Evolutionary conservation across 805 yeast genomes (phyloP).

Genomic region (Metschnikowia aberdeeniae): DNA sequence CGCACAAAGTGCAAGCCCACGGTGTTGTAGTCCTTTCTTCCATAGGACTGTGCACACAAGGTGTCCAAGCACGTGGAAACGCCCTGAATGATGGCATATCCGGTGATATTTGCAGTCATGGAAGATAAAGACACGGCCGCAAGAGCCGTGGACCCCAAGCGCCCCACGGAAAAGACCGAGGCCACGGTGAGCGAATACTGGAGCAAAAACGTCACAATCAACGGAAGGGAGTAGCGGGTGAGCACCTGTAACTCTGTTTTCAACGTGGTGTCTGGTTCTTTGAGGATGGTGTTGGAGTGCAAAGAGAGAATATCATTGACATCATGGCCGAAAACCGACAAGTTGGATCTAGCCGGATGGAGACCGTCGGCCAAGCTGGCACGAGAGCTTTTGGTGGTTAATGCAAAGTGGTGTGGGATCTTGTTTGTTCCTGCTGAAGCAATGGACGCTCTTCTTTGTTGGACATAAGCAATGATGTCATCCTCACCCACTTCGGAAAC

Average conservation of each 20-base stretch:
- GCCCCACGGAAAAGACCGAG: constrained; percentile 73
- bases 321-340: constrained; percentile 2
- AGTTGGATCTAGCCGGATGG: constrained; percentile 12
- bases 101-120: constrained; percentile 76
- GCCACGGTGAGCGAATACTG: constrained; percentile 75
- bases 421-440: constrained; percentile 26
- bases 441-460: constrained; percentile 37
- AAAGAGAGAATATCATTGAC: constrained; percentile 23
- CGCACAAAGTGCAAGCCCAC: constrained; percentile 70
- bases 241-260: constrained; percentile 38
- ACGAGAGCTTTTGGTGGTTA: constrained; percentile 16
- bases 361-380: constrained; percentile 14
- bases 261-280: constrained; percentile 42
- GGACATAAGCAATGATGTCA: constrained; percentile 37
- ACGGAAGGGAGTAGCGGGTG: constrained; percentile 46
- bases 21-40: constrained; percentile 56
- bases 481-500: constrained; percentile 26
- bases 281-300: constrained; percentile 17
- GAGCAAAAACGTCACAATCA: constrained; percentile 61
- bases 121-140: constrained; percentile 75
- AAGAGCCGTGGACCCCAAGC: constrained; percentile 63
- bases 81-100: constrained; percentile 72
- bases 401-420: constrained; percentile 15
- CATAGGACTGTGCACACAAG: constrained; percentile 73
- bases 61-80: constrained; percentile 77